A percentile compares a stretch with the other conserved stretches of the same genome.
phyloP scores from a whole-genome alignment of 1,139 yeast species.

The Candida sanyaensis region DNA sequence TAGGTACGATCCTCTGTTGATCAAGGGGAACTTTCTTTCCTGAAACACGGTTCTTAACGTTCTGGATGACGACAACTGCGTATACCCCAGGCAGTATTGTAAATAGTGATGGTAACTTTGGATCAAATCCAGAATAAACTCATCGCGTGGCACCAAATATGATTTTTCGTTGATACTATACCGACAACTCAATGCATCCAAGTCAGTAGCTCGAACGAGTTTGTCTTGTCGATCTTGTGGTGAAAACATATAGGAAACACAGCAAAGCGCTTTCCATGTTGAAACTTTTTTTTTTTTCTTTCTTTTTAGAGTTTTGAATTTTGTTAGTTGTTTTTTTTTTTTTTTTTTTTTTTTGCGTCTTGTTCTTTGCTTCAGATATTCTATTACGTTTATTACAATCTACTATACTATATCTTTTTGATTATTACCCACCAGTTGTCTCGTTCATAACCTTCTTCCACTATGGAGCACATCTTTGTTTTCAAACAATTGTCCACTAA shows the following conservation, averaged over 20 bases:
- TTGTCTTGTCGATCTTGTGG: constrained; percentile 46
- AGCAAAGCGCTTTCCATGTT: neutral
- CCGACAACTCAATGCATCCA: constrained; percentile 82
- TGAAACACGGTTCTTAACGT: constrained; percentile 40
- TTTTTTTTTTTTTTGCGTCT: neutral
- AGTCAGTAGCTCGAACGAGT: constrained; percentile 70
- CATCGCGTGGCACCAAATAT: constrained; percentile 56
- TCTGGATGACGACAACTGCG: constrained; percentile 42
- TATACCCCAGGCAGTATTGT: constrained; percentile 41
- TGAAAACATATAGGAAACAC: constrained; percentile 27
- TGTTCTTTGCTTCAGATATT: too few species aligned
- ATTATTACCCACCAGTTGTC: constrained; percentile 88
- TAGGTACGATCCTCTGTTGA: constrained; percentile 79
- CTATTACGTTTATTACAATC: neutral
- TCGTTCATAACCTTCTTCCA: constrained; percentile 80
- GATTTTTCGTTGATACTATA: constrained; percentile 60
- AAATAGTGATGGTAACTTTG: constrained; percentile 38
- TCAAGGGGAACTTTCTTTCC: constrained; percentile 69
- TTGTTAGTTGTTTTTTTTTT: too few species aligned
- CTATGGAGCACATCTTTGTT: constrained; percentile 67
- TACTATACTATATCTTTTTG: constrained; percentile 17
- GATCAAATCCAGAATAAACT: constrained; percentile 44
- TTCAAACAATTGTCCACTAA: constrained; percentile 62
- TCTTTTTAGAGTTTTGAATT: neutral
- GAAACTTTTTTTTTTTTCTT: neutral